A percentile compares a stretch with the other conserved stretches of the same genome.
These are phyloP conservation scores for Vaccinium vitisidaea DNA, from an alignment of 148 eudicot genomes.

Conservation along the genomic window DNA sequence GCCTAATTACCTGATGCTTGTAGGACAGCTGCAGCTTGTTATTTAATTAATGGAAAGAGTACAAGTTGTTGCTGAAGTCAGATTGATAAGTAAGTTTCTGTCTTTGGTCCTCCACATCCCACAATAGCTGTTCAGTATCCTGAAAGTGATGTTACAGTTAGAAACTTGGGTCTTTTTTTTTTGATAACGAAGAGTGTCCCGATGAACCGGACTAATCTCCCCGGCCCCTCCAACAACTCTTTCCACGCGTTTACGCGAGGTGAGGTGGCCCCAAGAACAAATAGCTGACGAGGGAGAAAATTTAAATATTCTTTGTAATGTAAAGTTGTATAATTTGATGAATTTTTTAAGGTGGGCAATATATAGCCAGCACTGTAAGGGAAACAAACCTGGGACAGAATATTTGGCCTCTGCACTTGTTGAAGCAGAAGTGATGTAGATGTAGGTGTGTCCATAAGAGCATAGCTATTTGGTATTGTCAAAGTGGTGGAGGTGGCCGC, in stretches of 20 bases:
- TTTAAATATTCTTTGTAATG: background rate
- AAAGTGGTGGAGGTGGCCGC: background rate
- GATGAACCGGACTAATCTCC: too few relatives aligned
- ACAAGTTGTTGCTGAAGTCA: slow-evolving; percentile 28
- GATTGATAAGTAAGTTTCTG: slow-evolving; percentile 29
- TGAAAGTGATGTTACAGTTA: slow-evolving; percentile 25
- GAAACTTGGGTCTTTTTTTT: background rate
- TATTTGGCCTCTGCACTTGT: slow-evolving; percentile 28
- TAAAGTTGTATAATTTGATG: background rate
- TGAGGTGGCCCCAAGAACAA: too few relatives aligned
- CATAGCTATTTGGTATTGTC: slow-evolving; percentile 17
- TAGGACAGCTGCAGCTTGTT: slow-evolving; percentile 23
- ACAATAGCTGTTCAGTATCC: slow-evolving; percentile 31
- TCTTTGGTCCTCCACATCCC: slow-evolving; percentile 39
- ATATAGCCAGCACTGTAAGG: background rate
- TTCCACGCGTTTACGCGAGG: too few relatives aligned
- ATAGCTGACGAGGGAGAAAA: too few relatives aligned
- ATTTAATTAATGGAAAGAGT: slow-evolving; percentile 25
- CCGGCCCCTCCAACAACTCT: too few relatives aligned
- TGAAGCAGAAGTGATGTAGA: slow-evolving; percentile 8
- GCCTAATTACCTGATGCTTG: slow-evolving; percentile 18
- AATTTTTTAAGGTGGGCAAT: background rate
- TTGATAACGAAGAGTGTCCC: too few relatives aligned
- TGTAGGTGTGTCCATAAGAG: slow-evolving; percentile 16
- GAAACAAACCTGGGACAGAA: slow-evolving; percentile 23